These are phyloP conservation scores for Phytophthora constricta DNA, from an alignment of 352 stramenopile genomes.

Conservation along the genomic window DNA sequence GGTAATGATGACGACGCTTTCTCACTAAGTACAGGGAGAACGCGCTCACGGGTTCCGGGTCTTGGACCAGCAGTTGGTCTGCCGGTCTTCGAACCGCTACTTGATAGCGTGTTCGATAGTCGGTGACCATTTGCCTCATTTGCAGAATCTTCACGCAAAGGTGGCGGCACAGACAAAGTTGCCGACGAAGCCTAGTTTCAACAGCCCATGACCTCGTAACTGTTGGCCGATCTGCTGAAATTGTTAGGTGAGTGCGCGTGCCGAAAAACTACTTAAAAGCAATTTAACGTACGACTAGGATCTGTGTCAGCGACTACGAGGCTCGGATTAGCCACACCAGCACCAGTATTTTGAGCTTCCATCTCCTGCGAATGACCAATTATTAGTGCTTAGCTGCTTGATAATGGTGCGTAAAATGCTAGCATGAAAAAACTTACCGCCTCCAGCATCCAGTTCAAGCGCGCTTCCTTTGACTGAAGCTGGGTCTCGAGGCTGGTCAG, in stretches of 20 bases:
- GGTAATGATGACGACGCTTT: not conserved
- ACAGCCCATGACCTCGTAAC: slow-evolving; percentile 64
- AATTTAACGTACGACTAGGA: slow-evolving; percentile 17
- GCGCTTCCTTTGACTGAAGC: slow-evolving; percentile 65
- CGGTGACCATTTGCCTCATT: not conserved
- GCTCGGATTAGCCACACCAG: not conserved
- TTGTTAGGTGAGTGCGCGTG: not conserved
- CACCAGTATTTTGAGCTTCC: slow-evolving; percentile 65
- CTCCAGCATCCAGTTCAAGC: slow-evolving; percentile 78
- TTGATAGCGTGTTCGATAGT: not conserved
- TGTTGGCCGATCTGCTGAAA: slow-evolving; percentile 19
- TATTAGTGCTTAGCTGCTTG: not conserved
- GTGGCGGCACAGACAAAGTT: slow-evolving; percentile 50
- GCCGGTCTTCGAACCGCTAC: not conserved
- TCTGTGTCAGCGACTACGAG: slow-evolving; percentile 1
- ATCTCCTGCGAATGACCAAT: slow-evolving; percentile 52
- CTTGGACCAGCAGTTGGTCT: not conserved
- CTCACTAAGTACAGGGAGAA: slow-evolving; percentile 16
- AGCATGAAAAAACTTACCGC: slow-evolving; percentile 37
- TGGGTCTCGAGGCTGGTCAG: slow-evolving; percentile 50
- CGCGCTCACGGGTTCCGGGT: slow-evolving; percentile 11
- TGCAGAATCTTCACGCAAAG: slow-evolving; percentile 32
- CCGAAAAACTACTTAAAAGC: too few species aligned
- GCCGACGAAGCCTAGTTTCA: slow-evolving; percentile 54
- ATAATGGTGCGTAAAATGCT: not conserved